These are phyloP conservation scores for Pythium monospermum DNA, from an alignment of 352 stramenopile genomes.

Conservation along the genomic window DNA sequence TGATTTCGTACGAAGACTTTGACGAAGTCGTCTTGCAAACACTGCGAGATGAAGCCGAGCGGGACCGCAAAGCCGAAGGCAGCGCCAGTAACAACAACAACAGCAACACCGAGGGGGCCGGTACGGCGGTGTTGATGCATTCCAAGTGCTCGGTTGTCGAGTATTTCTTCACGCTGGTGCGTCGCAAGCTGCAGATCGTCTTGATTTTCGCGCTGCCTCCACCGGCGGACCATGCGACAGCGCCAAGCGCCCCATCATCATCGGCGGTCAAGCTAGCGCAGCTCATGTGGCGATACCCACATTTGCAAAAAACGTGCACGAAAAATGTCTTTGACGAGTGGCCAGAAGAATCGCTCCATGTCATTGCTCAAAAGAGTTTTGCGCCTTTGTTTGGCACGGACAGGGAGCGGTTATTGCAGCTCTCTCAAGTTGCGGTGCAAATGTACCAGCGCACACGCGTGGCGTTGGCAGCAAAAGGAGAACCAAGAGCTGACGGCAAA, in stretches of 20 bases:
- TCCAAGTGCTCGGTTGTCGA: slow-evolving; percentile 47
- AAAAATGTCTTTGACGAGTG: slow-evolving; percentile 41
- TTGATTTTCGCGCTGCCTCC: slow-evolving; percentile 29
- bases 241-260: background rate
- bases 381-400: slow-evolving; percentile 15
- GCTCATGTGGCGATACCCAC: slow-evolving; percentile 37
- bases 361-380: slow-evolving; percentile 43
- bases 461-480: background rate
- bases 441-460: slow-evolving; percentile 30
- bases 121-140: slow-evolving; percentile 13
- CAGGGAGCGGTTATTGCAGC: slow-evolving; percentile 26
- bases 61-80: slow-evolving; percentile 14
- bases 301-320: slow-evolving; percentile 34
- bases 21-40: slow-evolving; percentile 33
- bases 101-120: too few species aligned
- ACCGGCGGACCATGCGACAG: background rate
- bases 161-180: slow-evolving; percentile 40
- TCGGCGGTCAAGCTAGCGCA: slow-evolving; percentile 1
- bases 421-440: slow-evolving; percentile 34
- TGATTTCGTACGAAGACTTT: slow-evolving; percentile 52
- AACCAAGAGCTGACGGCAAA: background rate
- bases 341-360: slow-evolving; percentile 33
- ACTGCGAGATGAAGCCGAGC: slow-evolving; percentile 29
- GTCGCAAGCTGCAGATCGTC: slow-evolving; percentile 50
- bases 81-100: background rate